Conservation (phyloP, 2,329 filamentous ascomycete species). For the Magnaporthales sp. region DNA sequence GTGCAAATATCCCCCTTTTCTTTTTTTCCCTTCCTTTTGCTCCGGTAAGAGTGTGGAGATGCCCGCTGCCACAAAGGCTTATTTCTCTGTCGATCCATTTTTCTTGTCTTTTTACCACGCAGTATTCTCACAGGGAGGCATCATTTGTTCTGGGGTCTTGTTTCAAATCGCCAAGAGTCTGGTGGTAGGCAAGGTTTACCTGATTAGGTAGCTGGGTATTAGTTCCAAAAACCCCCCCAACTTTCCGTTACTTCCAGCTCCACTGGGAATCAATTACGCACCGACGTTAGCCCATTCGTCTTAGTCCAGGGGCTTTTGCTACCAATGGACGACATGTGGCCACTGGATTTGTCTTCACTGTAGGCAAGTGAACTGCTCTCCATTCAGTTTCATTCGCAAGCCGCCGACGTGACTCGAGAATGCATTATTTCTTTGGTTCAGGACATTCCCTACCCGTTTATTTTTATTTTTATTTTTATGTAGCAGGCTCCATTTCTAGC, state of each 20-base stretch:
- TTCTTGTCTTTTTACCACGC: background rate
- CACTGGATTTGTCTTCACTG: background rate
- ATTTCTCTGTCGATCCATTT: background rate
- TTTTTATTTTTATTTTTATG: too few relatives aligned
- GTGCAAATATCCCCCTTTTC: background rate
- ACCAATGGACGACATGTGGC: background rate
- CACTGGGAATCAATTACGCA: background rate
- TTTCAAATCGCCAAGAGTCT: background rate
- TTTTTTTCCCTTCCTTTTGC: background rate
- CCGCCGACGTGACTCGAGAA: background rate
- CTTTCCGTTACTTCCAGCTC: background rate
- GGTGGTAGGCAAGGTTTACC: background rate
- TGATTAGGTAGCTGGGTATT: background rate
- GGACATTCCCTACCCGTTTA: background rate
- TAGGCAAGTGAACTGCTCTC: background rate
- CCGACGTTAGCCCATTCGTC: background rate
- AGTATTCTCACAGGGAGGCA: too few relatives aligned
- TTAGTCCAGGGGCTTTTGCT: background rate
- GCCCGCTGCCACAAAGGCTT: background rate
- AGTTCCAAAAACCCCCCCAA: background rate
- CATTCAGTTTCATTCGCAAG: background rate
- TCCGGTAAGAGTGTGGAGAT: background rate
- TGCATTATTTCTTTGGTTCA: background rate
- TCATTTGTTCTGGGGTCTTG: background rate
- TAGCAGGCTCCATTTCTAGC: background rate